Evolutionary conservation across 140 eudicot genomes (phyloP), one percentile per base, ranked within the genome.

Genomic region (Cichorium intybus): DNA sequence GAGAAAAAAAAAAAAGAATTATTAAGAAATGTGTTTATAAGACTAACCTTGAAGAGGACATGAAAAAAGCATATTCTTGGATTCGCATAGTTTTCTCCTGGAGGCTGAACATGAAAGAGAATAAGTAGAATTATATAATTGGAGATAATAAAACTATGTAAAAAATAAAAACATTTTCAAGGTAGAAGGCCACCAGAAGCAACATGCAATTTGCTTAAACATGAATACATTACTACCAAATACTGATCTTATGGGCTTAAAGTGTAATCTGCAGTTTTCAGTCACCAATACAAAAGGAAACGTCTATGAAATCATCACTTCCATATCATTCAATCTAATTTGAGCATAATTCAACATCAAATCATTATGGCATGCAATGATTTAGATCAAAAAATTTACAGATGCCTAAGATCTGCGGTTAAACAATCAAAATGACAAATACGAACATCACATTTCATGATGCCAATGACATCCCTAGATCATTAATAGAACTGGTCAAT

Each of bases 1-100:
- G 17, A 11, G 18, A 35, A 33, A 6, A 20, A 27, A 49, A 60
- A 74, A 12, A 18, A 33, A 18, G 16, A 26, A 48, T 22, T 5
- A 3, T 24, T 20, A 8, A 6, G 45, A 43, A 14, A n/a, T 28
- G 34, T 45, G 65, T 48, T 21, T 24, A 61, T 73, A 46, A 56
- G 23, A 77, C 31, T 28, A 63, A 88, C 99, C 97, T 93, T 93
- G 75, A 93, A 93, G 68, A 93, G 79, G 73, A 93, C 99, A 63
- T 93, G 99, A 76, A 93, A 93, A 77, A 93, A 86, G 74, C 99
- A 93, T 62, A 87, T 88, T 73, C 84, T 55, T 45, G 99, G 99
- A 81, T 93, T 82, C 4, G 97, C 90, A 71, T 90, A 87, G 72
- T 84, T 84, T 75, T 90, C 96, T 58, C 80, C 88, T 63, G 73